These are phyloP conservation scores for Phaseolus coccineus DNA, from an alignment of 331 rosid genomes.

Conservation along the genomic window DNA sequence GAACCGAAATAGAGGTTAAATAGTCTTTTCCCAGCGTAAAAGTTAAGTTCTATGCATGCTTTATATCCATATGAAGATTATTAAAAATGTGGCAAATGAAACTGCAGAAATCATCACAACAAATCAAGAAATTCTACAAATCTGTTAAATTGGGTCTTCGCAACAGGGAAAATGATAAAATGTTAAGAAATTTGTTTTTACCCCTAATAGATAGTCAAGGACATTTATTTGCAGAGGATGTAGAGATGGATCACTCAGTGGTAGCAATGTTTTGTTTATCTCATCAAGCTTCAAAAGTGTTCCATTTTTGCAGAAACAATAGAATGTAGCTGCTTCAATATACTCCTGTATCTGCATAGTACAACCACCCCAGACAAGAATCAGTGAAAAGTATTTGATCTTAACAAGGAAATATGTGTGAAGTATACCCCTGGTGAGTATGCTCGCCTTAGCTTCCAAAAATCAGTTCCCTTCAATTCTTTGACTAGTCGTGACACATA, in stretches of 20 bases:
- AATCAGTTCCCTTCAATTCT: slow-evolving; percentile 91
- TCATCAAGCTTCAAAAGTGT: slow-evolving; percentile 86
- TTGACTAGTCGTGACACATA: slow-evolving; percentile 65
- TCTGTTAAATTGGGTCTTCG: slow-evolving; percentile 15
- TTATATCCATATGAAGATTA: slow-evolving; percentile 26
- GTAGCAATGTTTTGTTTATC: slow-evolving; percentile 73
- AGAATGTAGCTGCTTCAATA: slow-evolving; percentile 94
- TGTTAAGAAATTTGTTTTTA: slow-evolving; percentile 38
- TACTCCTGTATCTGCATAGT: slow-evolving; percentile 95
- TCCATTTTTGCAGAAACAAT: slow-evolving; percentile 82
- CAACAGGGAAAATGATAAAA: slow-evolving; percentile 18
- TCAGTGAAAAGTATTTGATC: slow-evolving; percentile 31
- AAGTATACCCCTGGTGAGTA: slow-evolving; percentile 92
- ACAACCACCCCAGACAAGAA: slow-evolving; percentile 43
- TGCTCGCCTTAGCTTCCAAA: slow-evolving; percentile 98
- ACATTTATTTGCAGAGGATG: slow-evolving; percentile 89
- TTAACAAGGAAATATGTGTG: slow-evolving; percentile 31
- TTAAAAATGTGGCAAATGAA: slow-evolving; percentile 13
- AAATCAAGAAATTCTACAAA: slow-evolving; percentile 25
- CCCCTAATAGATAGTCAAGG: slow-evolving; percentile 95
- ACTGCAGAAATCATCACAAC: slow-evolving; percentile 21
- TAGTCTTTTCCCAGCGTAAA: neutral
- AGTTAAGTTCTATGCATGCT: neutral
- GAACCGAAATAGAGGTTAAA: neutral
- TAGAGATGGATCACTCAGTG: slow-evolving; percentile 73